Evolutionary conservation across 2,329 filamentous ascomycete genomes (phyloP).

Genomic region (Aspergillus neoniger): DNA sequence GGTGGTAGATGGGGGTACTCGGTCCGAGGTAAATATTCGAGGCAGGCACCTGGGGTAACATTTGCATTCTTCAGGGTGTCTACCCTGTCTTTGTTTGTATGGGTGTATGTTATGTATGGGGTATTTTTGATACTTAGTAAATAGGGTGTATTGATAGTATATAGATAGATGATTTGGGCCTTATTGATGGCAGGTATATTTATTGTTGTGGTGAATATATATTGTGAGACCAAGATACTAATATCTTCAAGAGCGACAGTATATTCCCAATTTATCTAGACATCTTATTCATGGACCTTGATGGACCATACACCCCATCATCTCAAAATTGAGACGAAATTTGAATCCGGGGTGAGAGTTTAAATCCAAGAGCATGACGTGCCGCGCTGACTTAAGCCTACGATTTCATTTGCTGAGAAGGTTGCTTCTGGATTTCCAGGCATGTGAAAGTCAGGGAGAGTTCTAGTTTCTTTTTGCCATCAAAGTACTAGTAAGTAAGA

Average conservation of each 20-base stretch:
- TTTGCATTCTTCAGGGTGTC: neutral
- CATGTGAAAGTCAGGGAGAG: conserved; percentile 11
- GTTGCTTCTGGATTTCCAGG: neutral
- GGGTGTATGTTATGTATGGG: neutral
- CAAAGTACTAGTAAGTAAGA: neutral
- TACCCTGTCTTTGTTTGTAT: neutral
- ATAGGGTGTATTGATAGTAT: no score
- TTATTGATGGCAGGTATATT: no score
- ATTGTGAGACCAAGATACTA: no score
- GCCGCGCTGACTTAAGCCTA: conserved; percentile 14
- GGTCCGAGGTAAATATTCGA: neutral
- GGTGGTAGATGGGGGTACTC: neutral
- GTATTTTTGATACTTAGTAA: no score
- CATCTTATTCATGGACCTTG: no score
- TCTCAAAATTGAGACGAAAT: neutral
- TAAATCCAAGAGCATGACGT: conserved; percentile 8
- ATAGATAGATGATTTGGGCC: no score
- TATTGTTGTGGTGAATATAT: no score
- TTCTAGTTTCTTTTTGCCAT: no score
- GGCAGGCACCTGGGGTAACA: no score
- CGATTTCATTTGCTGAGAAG: conserved; percentile 7
- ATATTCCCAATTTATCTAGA: no score
- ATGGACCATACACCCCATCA: no score
- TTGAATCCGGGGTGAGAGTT: neutral
- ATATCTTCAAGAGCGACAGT: no score